These are phyloP conservation scores for Chrysanthemum lavandulifolium DNA, from an alignment of 129 eudicot genomes.

Conservation along the genomic window DNA sequence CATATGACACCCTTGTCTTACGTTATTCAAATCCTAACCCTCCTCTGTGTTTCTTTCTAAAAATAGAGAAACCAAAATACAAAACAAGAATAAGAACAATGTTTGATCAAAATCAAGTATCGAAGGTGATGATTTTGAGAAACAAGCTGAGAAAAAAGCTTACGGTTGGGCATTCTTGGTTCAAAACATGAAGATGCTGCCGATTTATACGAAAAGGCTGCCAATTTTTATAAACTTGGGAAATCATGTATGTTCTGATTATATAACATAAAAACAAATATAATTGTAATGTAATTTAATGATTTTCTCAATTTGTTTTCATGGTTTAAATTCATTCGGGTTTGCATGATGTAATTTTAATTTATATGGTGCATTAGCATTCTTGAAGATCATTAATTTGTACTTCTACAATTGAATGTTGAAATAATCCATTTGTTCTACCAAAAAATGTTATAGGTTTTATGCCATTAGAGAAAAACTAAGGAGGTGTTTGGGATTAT, in stretches of 20 bases:
- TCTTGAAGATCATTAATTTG: background rate
- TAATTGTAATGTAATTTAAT: background rate
- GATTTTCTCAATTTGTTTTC: background rate
- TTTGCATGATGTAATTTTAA: slow-evolving; percentile 4
- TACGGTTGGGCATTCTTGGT: slow-evolving; percentile 77
- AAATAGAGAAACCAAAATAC: slow-evolving; percentile 3
- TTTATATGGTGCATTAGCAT: slow-evolving; percentile 18
- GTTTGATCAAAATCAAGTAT: slow-evolving; percentile 51
- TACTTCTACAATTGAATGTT: background rate
- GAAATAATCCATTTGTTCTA: background rate
- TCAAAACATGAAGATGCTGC: slow-evolving; percentile 89
- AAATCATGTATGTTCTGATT: slow-evolving; percentile 57
- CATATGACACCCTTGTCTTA: background rate
- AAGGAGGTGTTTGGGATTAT: too few species aligned
- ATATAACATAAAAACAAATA: background rate
- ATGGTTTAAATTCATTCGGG: background rate
- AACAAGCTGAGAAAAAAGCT: slow-evolving; percentile 90
- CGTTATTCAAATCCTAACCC: slow-evolving; percentile 20
- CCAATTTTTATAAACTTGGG: slow-evolving; percentile 79
- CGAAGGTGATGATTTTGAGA: slow-evolving; percentile 68
- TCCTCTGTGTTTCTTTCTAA: slow-evolving; percentile 17
- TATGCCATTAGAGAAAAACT: too few species aligned
- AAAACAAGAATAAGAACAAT: slow-evolving; percentile 14
- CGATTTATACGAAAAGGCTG: slow-evolving; percentile 75
- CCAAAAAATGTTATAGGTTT: too few species aligned